Conservation (phyloP, 345 rosid species). For the Geranium brycei region DNA sequence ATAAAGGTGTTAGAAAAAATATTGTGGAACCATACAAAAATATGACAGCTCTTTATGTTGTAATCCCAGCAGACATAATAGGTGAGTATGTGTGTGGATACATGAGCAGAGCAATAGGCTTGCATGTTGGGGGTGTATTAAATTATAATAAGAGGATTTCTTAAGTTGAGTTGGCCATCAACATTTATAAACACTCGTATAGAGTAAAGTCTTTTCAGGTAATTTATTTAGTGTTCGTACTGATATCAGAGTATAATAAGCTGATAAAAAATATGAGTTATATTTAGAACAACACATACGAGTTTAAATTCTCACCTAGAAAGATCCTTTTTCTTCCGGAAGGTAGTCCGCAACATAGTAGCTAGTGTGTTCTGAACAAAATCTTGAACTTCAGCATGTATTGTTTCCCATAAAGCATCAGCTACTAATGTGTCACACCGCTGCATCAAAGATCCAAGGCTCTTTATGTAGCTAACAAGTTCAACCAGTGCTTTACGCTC, state of each 20-base stretch:
- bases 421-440: conserved; percentile 80
- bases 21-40: not conserved
- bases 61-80: too few relatives aligned
- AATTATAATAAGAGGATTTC: too few relatives aligned
- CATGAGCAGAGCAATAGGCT: too few relatives aligned
- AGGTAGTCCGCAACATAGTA: conserved; percentile 83
- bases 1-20: not conserved
- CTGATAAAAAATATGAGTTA: too few relatives aligned
- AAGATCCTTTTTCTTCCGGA: conserved; percentile 88
- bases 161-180: too few relatives aligned
- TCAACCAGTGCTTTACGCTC: conserved; percentile 91
- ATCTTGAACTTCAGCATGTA: conserved; percentile 98
- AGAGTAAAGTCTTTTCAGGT: too few relatives aligned
- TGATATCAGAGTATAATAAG: too few relatives aligned
- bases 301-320: conserved; percentile 42
- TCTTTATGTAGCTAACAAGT: conserved; percentile 89
- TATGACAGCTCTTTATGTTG: not conserved
- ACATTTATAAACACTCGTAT: too few relatives aligned
- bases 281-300: too few relatives aligned
- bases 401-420: conserved; percentile 98
- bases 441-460: conserved; percentile 86
- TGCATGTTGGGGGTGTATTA: too few relatives aligned
- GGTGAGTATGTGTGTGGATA: too few relatives aligned
- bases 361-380: conserved; percentile 96
- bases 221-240: too few relatives aligned